Conservation (phyloP, 2,329 filamentous ascomycete species). For the Diaporthe ampelina region DNA sequence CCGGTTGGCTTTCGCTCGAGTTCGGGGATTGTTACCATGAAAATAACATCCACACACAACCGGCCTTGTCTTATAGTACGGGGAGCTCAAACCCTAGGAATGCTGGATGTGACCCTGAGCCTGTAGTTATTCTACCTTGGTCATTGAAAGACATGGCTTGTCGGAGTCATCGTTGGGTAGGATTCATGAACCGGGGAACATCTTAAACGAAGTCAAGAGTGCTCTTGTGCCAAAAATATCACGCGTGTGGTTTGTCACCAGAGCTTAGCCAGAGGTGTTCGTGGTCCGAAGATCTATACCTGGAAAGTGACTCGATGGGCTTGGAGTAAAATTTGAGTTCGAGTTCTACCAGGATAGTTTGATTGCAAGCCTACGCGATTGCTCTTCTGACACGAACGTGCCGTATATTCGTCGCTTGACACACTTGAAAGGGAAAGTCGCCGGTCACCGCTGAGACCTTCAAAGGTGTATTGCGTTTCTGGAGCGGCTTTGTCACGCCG, state of each 20-base stretch:
- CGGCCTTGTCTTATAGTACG: neutral
- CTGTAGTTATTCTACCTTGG: too few relatives aligned
- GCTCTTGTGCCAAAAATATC: too few relatives aligned
- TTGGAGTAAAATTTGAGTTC: neutral
- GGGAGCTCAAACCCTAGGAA: neutral
- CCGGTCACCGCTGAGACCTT: neutral
- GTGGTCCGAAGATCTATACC: neutral
- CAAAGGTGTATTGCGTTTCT: neutral
- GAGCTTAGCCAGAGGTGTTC: too few relatives aligned
- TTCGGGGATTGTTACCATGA: neutral
- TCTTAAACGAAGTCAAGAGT: too few relatives aligned
- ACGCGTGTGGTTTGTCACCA: too few relatives aligned
- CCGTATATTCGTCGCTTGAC: neutral
- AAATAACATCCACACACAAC: neutral
- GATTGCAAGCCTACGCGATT: neutral
- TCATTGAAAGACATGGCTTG: too few relatives aligned
- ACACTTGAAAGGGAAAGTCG: neutral
- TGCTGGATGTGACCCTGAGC: neutral
- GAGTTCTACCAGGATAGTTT: neutral
- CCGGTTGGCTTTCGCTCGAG: neutral
- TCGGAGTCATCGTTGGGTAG: too few relatives aligned
- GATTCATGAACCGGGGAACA: too few relatives aligned
- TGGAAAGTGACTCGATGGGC: too few relatives aligned
- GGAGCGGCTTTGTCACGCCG: too few relatives aligned
- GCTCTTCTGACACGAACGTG: neutral